Conservation (phyloP, 2,329 filamentous ascomycete genomes). For the Fusarium paranaense region DNA sequence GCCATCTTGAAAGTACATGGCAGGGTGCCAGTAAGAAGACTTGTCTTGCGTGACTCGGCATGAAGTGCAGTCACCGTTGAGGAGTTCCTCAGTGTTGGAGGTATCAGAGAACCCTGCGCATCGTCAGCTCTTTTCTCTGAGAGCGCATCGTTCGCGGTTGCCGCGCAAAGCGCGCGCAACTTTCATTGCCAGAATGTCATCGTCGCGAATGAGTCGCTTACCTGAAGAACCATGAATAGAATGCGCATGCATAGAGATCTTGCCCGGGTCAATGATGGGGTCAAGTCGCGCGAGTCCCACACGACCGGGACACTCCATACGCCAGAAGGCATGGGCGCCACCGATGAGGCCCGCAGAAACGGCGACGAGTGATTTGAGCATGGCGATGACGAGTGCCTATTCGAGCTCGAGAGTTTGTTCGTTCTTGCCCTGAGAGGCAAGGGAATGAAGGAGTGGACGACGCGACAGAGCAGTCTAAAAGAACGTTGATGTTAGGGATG, state of each 20-base stretch:
- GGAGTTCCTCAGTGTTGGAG: constrained; percentile 69
- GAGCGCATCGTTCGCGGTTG: background rate
- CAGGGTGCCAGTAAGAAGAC: constrained; percentile 89
- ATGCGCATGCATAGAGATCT: constrained; percentile 75
- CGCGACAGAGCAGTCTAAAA: constrained; percentile 50
- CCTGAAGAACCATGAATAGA: constrained; percentile 80
- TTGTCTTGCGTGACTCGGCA: constrained; percentile 84
- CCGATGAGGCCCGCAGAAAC: constrained; percentile 50
- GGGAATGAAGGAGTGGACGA: constrained; percentile 49
- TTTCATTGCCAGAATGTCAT: background rate
- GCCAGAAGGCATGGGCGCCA: constrained; percentile 80
- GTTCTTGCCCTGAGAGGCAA: constrained; percentile 14
- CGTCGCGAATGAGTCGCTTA: constrained; percentile 59
- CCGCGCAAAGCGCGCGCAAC: background rate
- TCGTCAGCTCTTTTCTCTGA: constrained; percentile 29
- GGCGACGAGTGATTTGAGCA: constrained; percentile 50
- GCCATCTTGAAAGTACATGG: constrained; percentile 79
- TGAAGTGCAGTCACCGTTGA: constrained; percentile 77
- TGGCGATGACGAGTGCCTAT: constrained; percentile 40
- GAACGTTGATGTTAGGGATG: constrained; percentile 27
- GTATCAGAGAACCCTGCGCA: constrained; percentile 71
- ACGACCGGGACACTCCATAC: constrained; percentile 83
- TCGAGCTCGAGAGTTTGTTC: constrained; percentile 38
- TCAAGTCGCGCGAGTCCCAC: constrained; percentile 80
- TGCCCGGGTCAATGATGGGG: constrained; percentile 75